phyloP scores from a whole-genome alignment of 1,284 basidiomycete species.

The Vanrija pseudolonga region DNA sequence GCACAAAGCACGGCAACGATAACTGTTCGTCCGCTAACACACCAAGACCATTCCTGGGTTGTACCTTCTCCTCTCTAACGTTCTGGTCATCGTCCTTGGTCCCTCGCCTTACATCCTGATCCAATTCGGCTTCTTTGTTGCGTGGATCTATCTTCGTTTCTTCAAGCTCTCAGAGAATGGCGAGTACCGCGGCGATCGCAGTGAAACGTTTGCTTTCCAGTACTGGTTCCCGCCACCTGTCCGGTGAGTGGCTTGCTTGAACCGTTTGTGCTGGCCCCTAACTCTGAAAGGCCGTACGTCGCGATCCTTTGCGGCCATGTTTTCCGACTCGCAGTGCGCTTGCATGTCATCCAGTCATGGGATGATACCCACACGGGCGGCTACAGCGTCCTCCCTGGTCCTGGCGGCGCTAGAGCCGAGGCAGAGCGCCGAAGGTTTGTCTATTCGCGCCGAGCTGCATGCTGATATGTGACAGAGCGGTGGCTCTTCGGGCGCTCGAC shows the following conservation, averaged over 20 bases:
- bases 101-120: slow-evolving; percentile 94
- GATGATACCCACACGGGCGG: slow-evolving; percentile 64
- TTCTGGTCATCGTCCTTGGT: slow-evolving; percentile 81
- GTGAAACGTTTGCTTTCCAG: slow-evolving; percentile 93
- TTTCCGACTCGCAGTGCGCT: slow-evolving; percentile 58
- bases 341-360: slow-evolving; percentile 75
- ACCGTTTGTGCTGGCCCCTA: slow-evolving; percentile 7
- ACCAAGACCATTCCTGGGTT: slow-evolving; percentile 81
- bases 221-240: slow-evolving; percentile 94
- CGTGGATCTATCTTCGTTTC: slow-evolving; percentile 93
- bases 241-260: slow-evolving; percentile 60
- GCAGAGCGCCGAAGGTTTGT: slow-evolving; percentile 82
- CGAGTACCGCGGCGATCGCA: slow-evolving; percentile 70
- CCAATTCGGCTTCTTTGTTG: slow-evolving; percentile 95
- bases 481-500: slow-evolving; percentile 93
- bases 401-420: slow-evolving; percentile 82
- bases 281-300: slow-evolving; percentile 52
- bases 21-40: not conserved
- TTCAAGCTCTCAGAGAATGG: slow-evolving; percentile 75
- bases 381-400: slow-evolving; percentile 63
- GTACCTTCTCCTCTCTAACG: slow-evolving; percentile 84
- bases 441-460: not conserved
- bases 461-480: slow-evolving; percentile 56
- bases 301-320: slow-evolving; percentile 65
- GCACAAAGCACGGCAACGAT: not conserved